Evolutionary conservation across 176 grass and related monocot genomes (phyloP), one percentile per base, ranked within the genome.

Genomic region (Puya raimondii): DNA sequence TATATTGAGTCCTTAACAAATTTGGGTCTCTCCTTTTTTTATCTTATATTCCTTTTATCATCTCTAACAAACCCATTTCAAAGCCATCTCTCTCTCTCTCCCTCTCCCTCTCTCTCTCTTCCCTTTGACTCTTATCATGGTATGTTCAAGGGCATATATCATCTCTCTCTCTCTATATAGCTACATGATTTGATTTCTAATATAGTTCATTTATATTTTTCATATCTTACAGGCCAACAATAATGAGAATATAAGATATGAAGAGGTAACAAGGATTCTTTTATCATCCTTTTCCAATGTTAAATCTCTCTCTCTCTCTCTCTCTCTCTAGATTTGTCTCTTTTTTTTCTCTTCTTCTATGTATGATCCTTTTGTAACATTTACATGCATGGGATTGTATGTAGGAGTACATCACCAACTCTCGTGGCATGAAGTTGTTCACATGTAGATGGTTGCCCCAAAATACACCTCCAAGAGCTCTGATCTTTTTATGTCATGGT

Each of bases 401-500:
- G 33, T 42, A 92, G 83, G 85, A 84, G 47, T 92, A 86, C n/a
- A 70, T 86, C 2, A 47, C 66, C n/a, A 88, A 81, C 69, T 76
- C 70, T 16, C 67, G 86, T 11, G 83, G 74, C 1, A 69, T 50
- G 12, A 80, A 79, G 56, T 74, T 92, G 49, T 92, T 92, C 50
- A 74, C 83, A 25, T 92, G 83, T 66, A 63, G 78, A 73, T 92
- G 86, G 86, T 70, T 48, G 7, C 70, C 83, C 1, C 12, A 47
- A 23, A 73, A 79, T 33, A 54, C 4, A 67, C 63, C 75, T 48
- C 56, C 90, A 9, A 92, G 81, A 76, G 90, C 83, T 64, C 4
- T 81, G 52, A 68, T 85, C 70, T 93, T 93, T 74, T 49, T 89
- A 23, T 84, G 83, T 14, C 84, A 87, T 12, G 87, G 83, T 89